These are phyloP conservation scores for Moesziomyces antarcticus DNA, from an alignment of 1,284 basidiomycete species.

Conservation along the genomic window DNA sequence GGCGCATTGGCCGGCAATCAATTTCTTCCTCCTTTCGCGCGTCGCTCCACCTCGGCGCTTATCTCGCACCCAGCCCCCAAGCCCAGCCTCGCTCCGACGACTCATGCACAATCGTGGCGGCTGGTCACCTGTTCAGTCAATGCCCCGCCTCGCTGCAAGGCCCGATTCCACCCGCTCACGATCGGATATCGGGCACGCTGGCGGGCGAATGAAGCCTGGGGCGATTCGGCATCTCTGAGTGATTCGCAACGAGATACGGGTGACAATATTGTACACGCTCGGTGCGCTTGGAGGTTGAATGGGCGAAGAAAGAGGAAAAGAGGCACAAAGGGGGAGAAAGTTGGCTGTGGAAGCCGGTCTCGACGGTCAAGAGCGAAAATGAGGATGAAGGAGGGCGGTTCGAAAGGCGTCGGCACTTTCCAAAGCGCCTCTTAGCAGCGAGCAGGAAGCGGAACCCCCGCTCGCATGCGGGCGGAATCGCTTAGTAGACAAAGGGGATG, in stretches of 20 bases:
- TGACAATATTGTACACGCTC: not conserved
- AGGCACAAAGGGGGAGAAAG: not conserved
- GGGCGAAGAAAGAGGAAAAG: not conserved
- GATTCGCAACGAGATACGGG: not conserved
- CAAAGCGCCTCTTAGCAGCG: not conserved
- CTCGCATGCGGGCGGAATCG: not conserved
- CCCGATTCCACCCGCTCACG: not conserved
- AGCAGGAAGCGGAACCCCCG: not conserved
- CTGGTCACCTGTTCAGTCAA: no score
- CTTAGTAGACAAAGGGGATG: constrained; percentile 76
- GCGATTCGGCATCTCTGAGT: not conserved
- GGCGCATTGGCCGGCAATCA: not conserved
- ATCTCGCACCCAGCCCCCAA: not conserved
- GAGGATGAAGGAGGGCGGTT: not conserved
- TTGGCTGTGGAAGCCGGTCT: not conserved
- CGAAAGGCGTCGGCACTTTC: not conserved
- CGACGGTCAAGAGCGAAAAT: not conserved
- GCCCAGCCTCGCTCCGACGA: not conserved
- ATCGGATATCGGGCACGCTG: not conserved
- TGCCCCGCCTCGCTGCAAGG: no score
- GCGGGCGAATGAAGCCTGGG: not conserved
- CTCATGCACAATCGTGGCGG: no score
- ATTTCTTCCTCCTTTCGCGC: not conserved
- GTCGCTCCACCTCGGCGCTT: not conserved
- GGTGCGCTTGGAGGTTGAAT: not conserved